A percentile compares a stretch with the other conserved stretches of the same genome.
Conservation (phyloP, 495 filamentous ascomycete genomes). For the Pyrenula massariospora region DNA sequence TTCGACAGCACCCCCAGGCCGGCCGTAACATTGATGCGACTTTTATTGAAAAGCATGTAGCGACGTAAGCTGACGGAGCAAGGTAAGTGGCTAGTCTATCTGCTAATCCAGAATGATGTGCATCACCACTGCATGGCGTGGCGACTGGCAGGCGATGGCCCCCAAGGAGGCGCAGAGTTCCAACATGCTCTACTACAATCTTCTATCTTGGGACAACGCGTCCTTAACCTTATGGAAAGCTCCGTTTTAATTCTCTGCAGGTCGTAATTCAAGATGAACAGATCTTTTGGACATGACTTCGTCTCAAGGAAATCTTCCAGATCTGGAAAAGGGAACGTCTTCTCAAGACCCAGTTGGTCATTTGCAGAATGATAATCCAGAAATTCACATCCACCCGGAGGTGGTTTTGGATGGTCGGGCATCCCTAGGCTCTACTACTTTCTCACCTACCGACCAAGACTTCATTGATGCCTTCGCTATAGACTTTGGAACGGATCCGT, state of each 20-base stretch:
- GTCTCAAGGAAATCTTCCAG: neutral
- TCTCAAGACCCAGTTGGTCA: neutral
- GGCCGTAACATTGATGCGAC: too few relatives aligned
- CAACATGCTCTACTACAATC: neutral
- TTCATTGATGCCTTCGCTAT: neutral
- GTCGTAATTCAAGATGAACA: neutral
- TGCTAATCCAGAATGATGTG: too few relatives aligned
- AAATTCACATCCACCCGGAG: neutral
- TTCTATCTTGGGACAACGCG: neutral
- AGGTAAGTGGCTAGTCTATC: too few relatives aligned
- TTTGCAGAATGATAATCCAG: neutral
- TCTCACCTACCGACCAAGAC: neutral
- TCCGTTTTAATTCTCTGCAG: neutral
- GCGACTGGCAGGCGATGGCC: neutral
- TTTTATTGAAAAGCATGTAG: too few relatives aligned
- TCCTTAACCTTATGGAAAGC: neutral
- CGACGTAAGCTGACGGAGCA: too few relatives aligned
- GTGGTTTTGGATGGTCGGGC: neutral
- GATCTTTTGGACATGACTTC: neutral
- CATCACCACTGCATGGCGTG: neutral
- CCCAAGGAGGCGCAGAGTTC: neutral
- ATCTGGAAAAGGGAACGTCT: neutral
- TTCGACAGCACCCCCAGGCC: too few relatives aligned
- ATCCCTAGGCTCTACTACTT: neutral
- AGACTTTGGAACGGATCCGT: neutral